Evolutionary conservation across 805 yeast genomes (phyloP).

Genomic region (Brettanomyces custersianus): DNA sequence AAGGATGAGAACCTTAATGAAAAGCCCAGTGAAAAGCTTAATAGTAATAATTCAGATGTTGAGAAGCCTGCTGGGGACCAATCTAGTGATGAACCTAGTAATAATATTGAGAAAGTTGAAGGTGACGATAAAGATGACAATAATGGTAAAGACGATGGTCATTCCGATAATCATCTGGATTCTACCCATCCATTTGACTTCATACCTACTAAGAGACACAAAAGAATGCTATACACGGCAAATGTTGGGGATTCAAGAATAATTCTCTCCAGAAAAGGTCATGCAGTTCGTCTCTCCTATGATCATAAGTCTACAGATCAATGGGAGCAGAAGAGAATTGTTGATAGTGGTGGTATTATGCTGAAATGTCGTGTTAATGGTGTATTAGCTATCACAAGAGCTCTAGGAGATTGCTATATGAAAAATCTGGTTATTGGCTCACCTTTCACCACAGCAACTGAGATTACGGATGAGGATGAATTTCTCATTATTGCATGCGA

Average conservation of each 20-base stretch:
- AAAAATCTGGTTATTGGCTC: constrained; percentile 81
- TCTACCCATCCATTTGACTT: constrained; percentile 37
- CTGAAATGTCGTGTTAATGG: constrained; percentile 93
- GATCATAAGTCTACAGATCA: constrained; percentile 90
- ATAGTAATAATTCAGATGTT: not conserved
- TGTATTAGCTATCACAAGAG: constrained; percentile 86
- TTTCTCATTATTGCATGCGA: constrained; percentile 90
- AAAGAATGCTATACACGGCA: constrained; percentile 80
- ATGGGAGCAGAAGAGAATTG: constrained; percentile 67
- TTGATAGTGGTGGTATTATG: constrained; percentile 74
- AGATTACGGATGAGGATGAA: constrained; percentile 56
- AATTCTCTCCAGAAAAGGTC: constrained; percentile 66
- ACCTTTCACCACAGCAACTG: constrained; percentile 88
- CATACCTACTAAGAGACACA: constrained; percentile 39
- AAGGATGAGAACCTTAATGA: not conserved
- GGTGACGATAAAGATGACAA: not conserved
- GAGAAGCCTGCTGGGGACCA: too few relatives aligned
- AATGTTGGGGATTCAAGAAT: constrained; percentile 92
- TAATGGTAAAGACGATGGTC: not conserved
- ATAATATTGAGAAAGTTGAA: not conserved
- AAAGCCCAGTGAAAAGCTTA: not conserved
- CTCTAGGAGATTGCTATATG: constrained; percentile 90
- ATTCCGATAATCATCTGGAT: not conserved
- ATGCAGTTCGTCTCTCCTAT: constrained; percentile 72
- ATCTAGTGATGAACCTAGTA: not conserved